Evolutionary conservation across 2,329 filamentous ascomycete species (phyloP).

Genomic region (Knufia petricola): DNA sequence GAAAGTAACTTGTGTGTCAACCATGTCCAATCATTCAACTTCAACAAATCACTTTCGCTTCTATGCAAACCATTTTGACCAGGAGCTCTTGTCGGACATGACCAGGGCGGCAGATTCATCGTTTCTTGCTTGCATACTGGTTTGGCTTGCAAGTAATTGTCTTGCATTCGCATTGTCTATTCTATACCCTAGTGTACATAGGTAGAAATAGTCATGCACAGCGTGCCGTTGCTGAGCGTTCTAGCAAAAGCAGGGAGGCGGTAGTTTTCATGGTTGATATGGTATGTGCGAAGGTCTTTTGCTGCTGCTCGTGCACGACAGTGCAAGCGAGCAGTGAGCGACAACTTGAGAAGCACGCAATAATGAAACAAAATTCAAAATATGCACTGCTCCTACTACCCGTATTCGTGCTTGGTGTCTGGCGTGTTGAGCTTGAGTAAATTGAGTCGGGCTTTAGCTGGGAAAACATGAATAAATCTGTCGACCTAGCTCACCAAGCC

Average conservation of each 20-base stretch:
- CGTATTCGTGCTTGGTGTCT: no score
- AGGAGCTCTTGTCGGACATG: not conserved
- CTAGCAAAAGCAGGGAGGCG: not conserved
- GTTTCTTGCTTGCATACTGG: slow-evolving; percentile 4
- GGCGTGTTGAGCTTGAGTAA: no score
- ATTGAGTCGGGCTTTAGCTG: no score
- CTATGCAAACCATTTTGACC: slow-evolving; percentile 7
- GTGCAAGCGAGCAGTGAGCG: not conserved
- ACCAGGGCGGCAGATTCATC: not conserved
- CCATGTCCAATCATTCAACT: slow-evolving; percentile 4
- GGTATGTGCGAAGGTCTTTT: not conserved
- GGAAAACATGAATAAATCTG: no score
- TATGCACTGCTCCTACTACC: not conserved
- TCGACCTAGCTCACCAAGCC: no score
- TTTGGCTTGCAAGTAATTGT: not conserved
- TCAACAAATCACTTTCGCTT: slow-evolving; percentile 1
- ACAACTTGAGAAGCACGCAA: not conserved
- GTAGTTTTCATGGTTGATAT: not conserved
- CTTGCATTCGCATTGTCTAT: slow-evolving; percentile 2
- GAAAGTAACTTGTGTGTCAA: not conserved
- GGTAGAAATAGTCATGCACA: slow-evolving; percentile 5
- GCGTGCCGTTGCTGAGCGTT: not conserved
- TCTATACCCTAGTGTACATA: slow-evolving; percentile 6
- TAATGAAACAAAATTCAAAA: not conserved
- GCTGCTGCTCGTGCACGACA: not conserved